phyloP scores from a whole-genome alignment of 1,139 yeast species.

The Geotrichum fermentans region DNA sequence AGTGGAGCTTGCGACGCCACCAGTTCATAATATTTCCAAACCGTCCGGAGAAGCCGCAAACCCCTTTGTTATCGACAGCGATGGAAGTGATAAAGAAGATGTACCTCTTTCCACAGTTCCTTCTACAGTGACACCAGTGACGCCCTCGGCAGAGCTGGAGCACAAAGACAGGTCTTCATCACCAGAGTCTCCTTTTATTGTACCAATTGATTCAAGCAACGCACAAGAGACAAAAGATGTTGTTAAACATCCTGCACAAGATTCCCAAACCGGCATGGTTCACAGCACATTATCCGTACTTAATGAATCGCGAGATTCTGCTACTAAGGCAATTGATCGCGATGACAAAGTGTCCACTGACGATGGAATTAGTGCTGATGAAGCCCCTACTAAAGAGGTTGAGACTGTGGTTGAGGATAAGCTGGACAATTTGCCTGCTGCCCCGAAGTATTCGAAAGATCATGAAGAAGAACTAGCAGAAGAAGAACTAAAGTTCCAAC shows the following conservation, averaged over 20 bases:
- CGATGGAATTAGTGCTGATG: too few species aligned
- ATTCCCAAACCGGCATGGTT: background rate
- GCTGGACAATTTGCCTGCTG: background rate
- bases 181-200: background rate
- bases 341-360: background rate
- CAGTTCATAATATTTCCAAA: background rate
- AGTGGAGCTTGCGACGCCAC: slow-evolving; percentile 11
- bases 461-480: slow-evolving; percentile 31
- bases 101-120: background rate
- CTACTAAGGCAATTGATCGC: background rate
- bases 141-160: background rate
- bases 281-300: too few species aligned
- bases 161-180: background rate
- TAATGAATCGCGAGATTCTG: background rate
- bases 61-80: slow-evolving; percentile 22
- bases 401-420: background rate
- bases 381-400: background rate
- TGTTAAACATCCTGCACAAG: background rate
- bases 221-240: background rate
- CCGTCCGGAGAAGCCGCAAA: slow-evolving; percentile 10
- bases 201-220: too few species aligned
- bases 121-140: background rate
- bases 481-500: slow-evolving; percentile 47
- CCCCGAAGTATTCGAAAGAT: slow-evolving; percentile 16
- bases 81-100: slow-evolving; percentile 23